Percentiles rank a stretch among this genome's conserved stretches.
Evolutionary conservation across 768 basidiomycete genomes (phyloP).

Genomic region (Termitomyces sp.): DNA sequence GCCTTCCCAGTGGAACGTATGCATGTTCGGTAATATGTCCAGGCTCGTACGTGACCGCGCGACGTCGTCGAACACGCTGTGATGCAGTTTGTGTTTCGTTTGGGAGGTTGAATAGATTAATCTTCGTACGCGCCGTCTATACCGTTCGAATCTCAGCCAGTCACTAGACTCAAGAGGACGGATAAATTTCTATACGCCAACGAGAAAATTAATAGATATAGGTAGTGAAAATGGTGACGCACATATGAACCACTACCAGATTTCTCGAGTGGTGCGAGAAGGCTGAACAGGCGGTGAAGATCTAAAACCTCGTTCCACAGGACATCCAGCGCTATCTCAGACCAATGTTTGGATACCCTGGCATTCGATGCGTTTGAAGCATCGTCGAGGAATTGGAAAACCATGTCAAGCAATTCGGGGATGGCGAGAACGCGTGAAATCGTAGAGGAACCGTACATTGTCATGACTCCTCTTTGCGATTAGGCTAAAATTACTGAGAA

Average conservation of each 20-base stretch:
- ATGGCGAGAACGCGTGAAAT: constrained; percentile 44
- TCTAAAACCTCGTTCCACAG: constrained; percentile 55
- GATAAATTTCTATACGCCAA: constrained; percentile 33
- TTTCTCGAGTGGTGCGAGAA: constrained; percentile 43
- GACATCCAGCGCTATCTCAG: constrained; percentile 50
- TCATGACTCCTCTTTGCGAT: neutral
- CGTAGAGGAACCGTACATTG: neutral
- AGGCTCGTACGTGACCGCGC: constrained; percentile 51
- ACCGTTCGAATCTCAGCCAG: constrained; percentile 55
- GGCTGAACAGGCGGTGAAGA: constrained; percentile 39
- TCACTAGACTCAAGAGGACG: constrained; percentile 40
- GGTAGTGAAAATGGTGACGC: neutral
- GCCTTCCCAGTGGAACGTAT: constrained; percentile 46
- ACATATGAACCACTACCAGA: constrained; percentile 23
- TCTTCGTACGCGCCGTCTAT: constrained; percentile 45
- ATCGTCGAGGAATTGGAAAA: constrained; percentile 46
- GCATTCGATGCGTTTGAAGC: constrained; percentile 41
- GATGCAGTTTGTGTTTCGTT: constrained; percentile 21
- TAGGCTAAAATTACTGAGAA: neutral
- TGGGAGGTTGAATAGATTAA: constrained; percentile 23
- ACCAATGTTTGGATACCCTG: constrained; percentile 58
- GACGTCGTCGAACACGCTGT: constrained; percentile 48
- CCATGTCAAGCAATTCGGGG: constrained; percentile 56
- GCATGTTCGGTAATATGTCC: constrained; percentile 53
- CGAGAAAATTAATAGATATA: neutral